Evolutionary conservation across 257 asterid species (phyloP).

Genomic region (Prunella vulgaris): DNA sequence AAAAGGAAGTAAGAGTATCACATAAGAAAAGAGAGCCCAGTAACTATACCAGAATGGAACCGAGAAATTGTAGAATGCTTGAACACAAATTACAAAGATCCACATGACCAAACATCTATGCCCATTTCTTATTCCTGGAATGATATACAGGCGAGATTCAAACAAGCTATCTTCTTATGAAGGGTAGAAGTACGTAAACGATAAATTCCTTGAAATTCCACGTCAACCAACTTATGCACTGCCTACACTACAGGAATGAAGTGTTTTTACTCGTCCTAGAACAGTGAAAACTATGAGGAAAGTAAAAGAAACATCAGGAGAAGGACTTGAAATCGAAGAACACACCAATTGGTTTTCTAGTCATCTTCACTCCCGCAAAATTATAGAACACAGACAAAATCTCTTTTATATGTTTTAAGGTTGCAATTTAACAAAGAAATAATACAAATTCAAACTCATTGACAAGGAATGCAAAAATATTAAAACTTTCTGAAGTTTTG

Average conservation of each 20-base stretch:
- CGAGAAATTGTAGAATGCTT: constrained; percentile 96
- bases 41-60: constrained; percentile 80
- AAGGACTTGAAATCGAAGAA: not conserved
- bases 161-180: constrained; percentile 81
- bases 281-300: constrained; percentile 11
- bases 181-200: constrained; percentile 87
- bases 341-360: not conserved
- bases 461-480: not conserved
- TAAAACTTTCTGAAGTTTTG: not conserved
- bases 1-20: not conserved
- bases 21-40: not conserved
- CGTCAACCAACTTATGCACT: constrained; percentile 83
- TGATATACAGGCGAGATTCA: constrained; percentile 5
- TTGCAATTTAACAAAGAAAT: constrained; percentile 5
- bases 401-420: not conserved
- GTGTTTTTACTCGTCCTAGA: constrained; percentile 8
- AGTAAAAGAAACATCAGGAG: not conserved
- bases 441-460: not conserved
- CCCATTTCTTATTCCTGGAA: constrained; percentile 83
- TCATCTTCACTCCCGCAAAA: not conserved
- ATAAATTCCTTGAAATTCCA: constrained; percentile 84
- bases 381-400: not conserved
- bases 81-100: constrained; percentile 85
- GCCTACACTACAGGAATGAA: constrained; percentile 53
- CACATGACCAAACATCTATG: constrained; percentile 97